phyloP scores from a whole-genome alignment of 1,284 basidiomycete species.

The Gastroboletus turbinatus region DNA sequence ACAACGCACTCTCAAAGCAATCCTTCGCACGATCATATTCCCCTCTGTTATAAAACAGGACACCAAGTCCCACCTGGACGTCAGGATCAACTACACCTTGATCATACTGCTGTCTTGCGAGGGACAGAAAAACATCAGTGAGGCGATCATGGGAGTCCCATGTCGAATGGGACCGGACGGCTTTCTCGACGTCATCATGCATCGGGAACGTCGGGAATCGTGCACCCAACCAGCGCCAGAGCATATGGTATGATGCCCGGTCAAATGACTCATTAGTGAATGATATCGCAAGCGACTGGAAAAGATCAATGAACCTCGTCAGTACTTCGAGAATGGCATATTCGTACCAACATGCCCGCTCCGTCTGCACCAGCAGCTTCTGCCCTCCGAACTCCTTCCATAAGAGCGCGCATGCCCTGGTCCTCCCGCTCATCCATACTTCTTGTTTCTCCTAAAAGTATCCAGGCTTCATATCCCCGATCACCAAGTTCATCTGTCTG shows the following conservation, averaged over 20 bases:
- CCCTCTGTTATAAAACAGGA: slow-evolving; percentile 86
- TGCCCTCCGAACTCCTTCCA: slow-evolving; percentile 64
- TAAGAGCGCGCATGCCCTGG: slow-evolving; percentile 72
- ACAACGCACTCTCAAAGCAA: slow-evolving; percentile 88
- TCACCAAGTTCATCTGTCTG: slow-evolving; percentile 76
- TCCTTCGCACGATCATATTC: slow-evolving; percentile 84
- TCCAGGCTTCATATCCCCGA: slow-evolving; percentile 90
- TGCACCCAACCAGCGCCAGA: slow-evolving; percentile 84
- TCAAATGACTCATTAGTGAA: slow-evolving; percentile 97
- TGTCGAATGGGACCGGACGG: slow-evolving; percentile 58
- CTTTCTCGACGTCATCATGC: slow-evolving; percentile 55
- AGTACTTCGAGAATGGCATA: not conserved
- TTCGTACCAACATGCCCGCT: slow-evolving; percentile 78
- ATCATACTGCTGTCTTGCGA: slow-evolving; percentile 79
- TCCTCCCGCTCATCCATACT: slow-evolving; percentile 96
- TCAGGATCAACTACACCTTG: slow-evolving; percentile 83
- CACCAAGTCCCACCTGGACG: slow-evolving; percentile 91
- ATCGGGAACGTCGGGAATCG: slow-evolving; percentile 72
- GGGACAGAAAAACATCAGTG: slow-evolving; percentile 81
- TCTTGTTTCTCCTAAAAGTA: slow-evolving; percentile 88
- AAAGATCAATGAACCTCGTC: slow-evolving; percentile 1
- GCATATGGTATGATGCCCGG: slow-evolving; percentile 82
- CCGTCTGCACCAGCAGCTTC: slow-evolving; percentile 65
- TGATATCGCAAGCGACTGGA: slow-evolving; percentile 89
- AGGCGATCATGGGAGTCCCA: slow-evolving; percentile 88